A percentile compares a stretch with the other conserved stretches of the same genome.
phyloP scores from a whole-genome alignment of 2,329 filamentous ascomycete genomes.

The Pseudogymnoascus sp. region DNA sequence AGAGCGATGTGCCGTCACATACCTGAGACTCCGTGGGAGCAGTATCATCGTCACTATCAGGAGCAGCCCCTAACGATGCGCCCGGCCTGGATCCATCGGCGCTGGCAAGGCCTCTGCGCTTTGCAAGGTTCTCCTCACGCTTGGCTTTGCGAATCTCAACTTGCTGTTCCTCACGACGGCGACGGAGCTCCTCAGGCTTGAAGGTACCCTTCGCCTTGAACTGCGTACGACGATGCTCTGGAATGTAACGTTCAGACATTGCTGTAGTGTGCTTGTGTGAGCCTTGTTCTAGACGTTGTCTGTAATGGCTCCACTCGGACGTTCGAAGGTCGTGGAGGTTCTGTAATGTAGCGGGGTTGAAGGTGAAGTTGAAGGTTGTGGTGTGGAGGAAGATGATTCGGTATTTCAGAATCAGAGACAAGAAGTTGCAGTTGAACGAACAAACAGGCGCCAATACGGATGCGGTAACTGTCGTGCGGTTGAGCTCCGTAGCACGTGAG shows the following conservation, averaged over 20 bases:
- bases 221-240: conserved; percentile 96
- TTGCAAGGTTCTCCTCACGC: conserved; percentile 97
- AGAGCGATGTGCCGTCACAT: conserved; percentile 33
- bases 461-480: conserved; percentile 8
- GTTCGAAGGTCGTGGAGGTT: conserved; percentile 6
- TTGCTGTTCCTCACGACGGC: conserved; percentile 97
- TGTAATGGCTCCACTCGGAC: conserved; percentile 6
- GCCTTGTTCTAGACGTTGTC: conserved; percentile 9
- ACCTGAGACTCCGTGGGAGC: conserved; percentile 95
- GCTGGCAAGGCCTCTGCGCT: conserved; percentile 86
- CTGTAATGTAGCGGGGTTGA: conserved; percentile 5
- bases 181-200: conserved; percentile 97
- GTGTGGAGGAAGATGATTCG: conserved; percentile 7
- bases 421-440: conserved; percentile 8
- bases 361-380: conserved; percentile 9
- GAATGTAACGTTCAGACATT: conserved; percentile 99
- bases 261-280: conserved; percentile 19
- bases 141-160: conserved; percentile 98
- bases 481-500: conserved; percentile 5
- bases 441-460: conserved; percentile 10
- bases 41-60: conserved; percentile 96
- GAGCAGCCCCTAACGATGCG: conserved; percentile 75
- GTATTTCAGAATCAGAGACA: conserved; percentile 8
- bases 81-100: conserved; percentile 65
- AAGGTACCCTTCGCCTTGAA: conserved; percentile 99